Evolutionary conservation across 805 yeast genomes (phyloP).

Genomic region (Metschnikowia picachoensis): DNA sequence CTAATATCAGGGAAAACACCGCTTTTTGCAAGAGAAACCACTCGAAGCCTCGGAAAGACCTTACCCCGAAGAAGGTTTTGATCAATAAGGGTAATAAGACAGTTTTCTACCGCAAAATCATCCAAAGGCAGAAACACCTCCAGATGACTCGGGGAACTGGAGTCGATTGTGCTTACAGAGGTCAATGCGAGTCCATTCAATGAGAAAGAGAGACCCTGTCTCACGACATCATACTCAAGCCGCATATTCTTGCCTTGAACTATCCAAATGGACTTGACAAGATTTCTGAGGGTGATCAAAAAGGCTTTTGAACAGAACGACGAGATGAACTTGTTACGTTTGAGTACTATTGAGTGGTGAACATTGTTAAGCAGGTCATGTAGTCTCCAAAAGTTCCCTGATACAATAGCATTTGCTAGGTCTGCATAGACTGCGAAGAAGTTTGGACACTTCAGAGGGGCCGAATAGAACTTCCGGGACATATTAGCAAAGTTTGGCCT

Average conservation of each 20-base stretch:
- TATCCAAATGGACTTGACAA: slow-evolving; percentile 33
- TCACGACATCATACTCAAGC: slow-evolving; percentile 28
- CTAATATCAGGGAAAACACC: slow-evolving; percentile 39
- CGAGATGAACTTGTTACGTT: slow-evolving; percentile 35
- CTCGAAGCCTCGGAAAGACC: slow-evolving; percentile 37
- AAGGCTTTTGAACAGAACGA: slow-evolving; percentile 45
- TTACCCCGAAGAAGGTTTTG: slow-evolving; percentile 54
- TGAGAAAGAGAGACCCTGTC: slow-evolving; percentile 19
- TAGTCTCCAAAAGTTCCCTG: slow-evolving; percentile 42
- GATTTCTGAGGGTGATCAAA: slow-evolving; percentile 45
- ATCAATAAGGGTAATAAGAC: slow-evolving; percentile 49
- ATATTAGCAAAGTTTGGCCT: slow-evolving; percentile 34
- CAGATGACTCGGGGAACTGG: background rate
- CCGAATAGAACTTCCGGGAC: slow-evolving; percentile 13
- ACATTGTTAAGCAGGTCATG: slow-evolving; percentile 23
- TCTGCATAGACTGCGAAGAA: slow-evolving; percentile 33
- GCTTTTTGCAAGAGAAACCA: slow-evolving; percentile 39
- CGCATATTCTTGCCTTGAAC: slow-evolving; percentile 22
- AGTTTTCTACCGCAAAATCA: slow-evolving; percentile 45
- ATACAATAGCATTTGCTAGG: slow-evolving; percentile 33
- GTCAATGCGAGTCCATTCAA: slow-evolving; percentile 11
- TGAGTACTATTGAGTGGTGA: slow-evolving; percentile 32
- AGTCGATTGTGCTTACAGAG: slow-evolving; percentile 5
- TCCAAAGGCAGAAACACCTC: slow-evolving; percentile 16
- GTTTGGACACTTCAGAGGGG: slow-evolving; percentile 15